phyloP scores from a whole-genome alignment of 192 early-diverging fungal species.

The Dissophora globulifera region DNA sequence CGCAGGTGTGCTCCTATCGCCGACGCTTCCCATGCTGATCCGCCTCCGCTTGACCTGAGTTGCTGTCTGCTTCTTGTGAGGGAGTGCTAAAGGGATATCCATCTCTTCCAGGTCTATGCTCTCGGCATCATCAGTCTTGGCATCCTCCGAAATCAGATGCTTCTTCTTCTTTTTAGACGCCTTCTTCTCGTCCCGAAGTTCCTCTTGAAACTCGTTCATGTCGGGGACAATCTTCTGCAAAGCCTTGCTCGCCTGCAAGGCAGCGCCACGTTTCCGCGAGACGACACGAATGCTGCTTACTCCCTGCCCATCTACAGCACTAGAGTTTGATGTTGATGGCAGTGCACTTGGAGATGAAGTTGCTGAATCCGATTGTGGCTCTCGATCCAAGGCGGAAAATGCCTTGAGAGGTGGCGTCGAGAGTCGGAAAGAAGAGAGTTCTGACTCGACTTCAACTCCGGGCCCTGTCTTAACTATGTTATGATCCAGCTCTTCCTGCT shows the following conservation, averaged over 20 bases:
- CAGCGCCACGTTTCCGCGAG: conserved; percentile 31
- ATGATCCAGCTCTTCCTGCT: background rate
- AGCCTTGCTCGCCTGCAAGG: conserved; percentile 30
- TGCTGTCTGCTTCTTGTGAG: background rate
- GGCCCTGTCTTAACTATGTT: background rate
- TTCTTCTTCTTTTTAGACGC: conserved; percentile 31
- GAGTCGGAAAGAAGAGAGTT: background rate
- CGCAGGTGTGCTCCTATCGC: conserved; percentile 12
- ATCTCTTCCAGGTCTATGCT: conserved; percentile 22
- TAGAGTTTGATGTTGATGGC: background rate
- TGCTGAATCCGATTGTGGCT: background rate
- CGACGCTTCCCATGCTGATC: conserved; percentile 28
- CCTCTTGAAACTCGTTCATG: conserved; percentile 49
- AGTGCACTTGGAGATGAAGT: background rate
- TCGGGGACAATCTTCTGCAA: conserved; percentile 45
- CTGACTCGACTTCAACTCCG: background rate
- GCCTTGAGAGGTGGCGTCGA: background rate
- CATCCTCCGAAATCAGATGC: background rate
- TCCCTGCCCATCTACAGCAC: background rate
- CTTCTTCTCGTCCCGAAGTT: conserved; percentile 59
- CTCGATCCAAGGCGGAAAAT: background rate
- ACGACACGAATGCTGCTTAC: conserved; percentile 8
- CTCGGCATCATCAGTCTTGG: background rate
- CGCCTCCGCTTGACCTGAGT: conserved; percentile 51
- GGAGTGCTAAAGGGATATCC: background rate